Evolutionary conservation across 495 filamentous ascomycete genomes (phyloP), one percentile per base, ranked within the genome.

Genomic region (Cetradonia linearis): DNA sequence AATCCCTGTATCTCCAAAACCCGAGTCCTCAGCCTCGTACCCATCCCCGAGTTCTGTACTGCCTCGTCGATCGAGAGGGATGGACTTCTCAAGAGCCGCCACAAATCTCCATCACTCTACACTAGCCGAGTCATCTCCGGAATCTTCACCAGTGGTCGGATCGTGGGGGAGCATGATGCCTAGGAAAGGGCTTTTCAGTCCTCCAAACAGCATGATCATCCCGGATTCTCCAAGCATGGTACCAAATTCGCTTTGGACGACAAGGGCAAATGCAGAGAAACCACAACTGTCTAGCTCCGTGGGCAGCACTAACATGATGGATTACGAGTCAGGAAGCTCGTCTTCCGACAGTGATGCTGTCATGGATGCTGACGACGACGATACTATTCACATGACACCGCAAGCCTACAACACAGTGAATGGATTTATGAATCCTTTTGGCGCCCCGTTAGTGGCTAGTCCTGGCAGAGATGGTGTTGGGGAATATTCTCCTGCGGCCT

Each of bases 81-180:
- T 95, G 54, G 91, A 96, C 68, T 95, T 93, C 71, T 88, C 91
- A n/a, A 81, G 91, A 64, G 90, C 89, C 48, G 92, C 91, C 60
- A 97, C 93, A 5, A 95, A 90, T 64, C 79, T 98, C 13, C 93
- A 98, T 74, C 94, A 97, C 71, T 96, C 93, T 27, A 97, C 87
- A 3, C 78, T 96, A 9, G 91, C 91, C 47, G 86, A 87, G 65
- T 86, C 88, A 0, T 93, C 88, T n/a, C 93, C 94, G 14, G 91
- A 96, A 68, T 94, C 91, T 5, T 95, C 91, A 0, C 94, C 94
- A 0, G 91, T 83, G n/a, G 85, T 94, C 46, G 78, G 79, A 46
- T 86, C 87, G 33, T 81, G 87, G 28, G 86, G 85, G 5, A 86
- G 84, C 9, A 85, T 95, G 78, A 84, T 95, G 42, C 90, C 89